A percentile compares a stretch with the other conserved stretches of the same genome.
Conservation (phyloP, 2,329 filamentous ascomycete genomes). For the Aspergillus felis region DNA sequence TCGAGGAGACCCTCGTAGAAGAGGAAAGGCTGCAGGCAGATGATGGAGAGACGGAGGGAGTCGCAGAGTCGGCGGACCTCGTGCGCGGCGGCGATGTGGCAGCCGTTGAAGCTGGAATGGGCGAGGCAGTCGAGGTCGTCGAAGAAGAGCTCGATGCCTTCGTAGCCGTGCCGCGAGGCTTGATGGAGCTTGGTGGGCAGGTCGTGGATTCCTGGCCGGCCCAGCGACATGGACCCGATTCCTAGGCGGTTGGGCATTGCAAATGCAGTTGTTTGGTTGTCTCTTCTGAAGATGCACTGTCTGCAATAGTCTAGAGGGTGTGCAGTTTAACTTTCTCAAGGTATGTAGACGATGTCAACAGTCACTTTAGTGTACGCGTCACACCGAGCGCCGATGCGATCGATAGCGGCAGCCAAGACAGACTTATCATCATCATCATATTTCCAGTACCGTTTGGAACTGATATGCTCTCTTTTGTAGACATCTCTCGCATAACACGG, state of each 20-base stretch:
- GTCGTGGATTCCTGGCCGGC: constrained; percentile 66
- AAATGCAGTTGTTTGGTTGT: neutral
- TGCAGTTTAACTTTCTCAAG: no score
- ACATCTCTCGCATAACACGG: neutral
- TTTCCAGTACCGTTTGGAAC: no score
- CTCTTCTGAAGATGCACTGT: no score
- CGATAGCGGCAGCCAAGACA: no score
- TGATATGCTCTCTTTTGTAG: neutral
- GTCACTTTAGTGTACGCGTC: no score
- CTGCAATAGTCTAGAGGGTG: no score
- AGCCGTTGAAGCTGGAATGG: constrained; percentile 18
- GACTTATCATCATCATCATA: no score
- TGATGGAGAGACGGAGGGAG: constrained; percentile 27
- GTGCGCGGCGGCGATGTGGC: constrained; percentile 22
- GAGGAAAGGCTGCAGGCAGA: constrained; percentile 70
- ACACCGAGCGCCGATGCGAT: no score
- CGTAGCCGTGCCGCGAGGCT: constrained; percentile 48
- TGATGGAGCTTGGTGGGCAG: constrained; percentile 65
- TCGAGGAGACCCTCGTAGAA: constrained; percentile 72
- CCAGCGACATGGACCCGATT: constrained; percentile 74
- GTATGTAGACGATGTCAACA: no score
- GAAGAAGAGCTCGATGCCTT: constrained; percentile 36
- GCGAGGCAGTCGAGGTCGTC: constrained; percentile 33
- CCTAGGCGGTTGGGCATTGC: constrained; percentile 45
- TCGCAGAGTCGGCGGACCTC: constrained; percentile 49